These are phyloP conservation scores for Cladosporium sp. DNA, from an alignment of 2,329 filamentous ascomycete species.

Conservation along the genomic window DNA sequence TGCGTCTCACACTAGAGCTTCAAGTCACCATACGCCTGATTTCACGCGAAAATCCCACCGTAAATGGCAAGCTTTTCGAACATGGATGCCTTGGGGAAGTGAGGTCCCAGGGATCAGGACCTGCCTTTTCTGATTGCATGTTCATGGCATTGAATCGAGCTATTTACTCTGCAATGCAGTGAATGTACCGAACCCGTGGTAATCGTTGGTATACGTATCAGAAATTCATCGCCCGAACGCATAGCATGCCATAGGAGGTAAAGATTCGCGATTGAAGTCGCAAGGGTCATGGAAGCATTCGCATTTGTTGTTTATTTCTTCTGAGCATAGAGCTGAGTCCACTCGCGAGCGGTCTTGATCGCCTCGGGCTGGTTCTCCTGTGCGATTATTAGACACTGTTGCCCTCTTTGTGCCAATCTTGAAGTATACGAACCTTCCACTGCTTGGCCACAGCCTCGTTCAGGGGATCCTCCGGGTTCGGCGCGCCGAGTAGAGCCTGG, in stretches of 20 bases:
- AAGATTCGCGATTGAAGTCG: neutral
- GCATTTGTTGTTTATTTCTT: conserved; percentile 12
- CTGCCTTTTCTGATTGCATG: neutral
- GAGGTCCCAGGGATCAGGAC: too few species aligned
- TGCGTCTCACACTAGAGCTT: too few species aligned
- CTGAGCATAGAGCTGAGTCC: conserved; percentile 74
- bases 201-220: neutral
- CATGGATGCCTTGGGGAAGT: too few species aligned
- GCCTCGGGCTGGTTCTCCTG: conserved; percentile 81
- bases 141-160: conserved; percentile 4
- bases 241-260: conserved; percentile 1
- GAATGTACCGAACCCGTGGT: neutral
- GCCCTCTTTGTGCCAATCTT: too few species aligned
- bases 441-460: conserved; percentile 95
- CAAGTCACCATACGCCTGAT: too few species aligned
- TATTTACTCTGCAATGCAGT: conserved; percentile 1
- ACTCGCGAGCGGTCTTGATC: conserved; percentile 85
- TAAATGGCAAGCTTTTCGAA: too few species aligned
- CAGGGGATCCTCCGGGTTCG: conserved; percentile 96
- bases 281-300: neutral
- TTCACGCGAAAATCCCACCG: too few species aligned
- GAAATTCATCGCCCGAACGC: conserved; percentile 6
- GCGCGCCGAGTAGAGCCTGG: conserved; percentile 89
- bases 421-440: conserved; percentile 58
- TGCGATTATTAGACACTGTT: conserved; percentile 10